phyloP scores from a whole-genome alignment of 768 basidiomycete genomes.

The Termitomyces eurrhizus region DNA sequence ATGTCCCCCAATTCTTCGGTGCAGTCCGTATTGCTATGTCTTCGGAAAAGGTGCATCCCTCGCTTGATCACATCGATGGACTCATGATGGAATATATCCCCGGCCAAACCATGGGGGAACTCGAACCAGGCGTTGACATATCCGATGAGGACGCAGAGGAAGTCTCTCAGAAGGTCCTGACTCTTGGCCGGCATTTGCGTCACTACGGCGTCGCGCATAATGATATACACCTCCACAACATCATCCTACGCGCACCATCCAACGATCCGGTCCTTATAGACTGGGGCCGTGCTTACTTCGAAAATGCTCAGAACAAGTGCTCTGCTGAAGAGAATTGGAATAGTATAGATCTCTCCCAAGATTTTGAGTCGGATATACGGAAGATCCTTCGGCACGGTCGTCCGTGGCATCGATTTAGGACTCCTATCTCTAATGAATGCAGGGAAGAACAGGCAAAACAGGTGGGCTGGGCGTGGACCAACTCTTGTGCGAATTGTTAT shows the following conservation, averaged over 20 bases:
- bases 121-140: neutral
- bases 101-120: neutral
- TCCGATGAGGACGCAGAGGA: neutral
- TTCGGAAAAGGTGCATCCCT: neutral
- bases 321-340: neutral
- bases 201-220: neutral
- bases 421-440: neutral
- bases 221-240: neutral
- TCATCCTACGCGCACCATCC: neutral
- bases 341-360: neutral
- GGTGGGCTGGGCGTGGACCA: neutral
- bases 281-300: neutral
- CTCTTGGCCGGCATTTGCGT: neutral
- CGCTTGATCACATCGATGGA: neutral
- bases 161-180: neutral
- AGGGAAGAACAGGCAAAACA: neutral
- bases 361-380: neutral
- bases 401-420: neutral
- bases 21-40: neutral
- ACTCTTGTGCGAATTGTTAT: neutral
- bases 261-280: neutral
- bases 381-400: neutral
- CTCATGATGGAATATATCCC: neutral
- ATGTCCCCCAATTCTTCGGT: neutral
- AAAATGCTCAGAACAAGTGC: neutral